Evolutionary conservation across 2,329 filamentous ascomycete species (phyloP).

Genomic region (Diplocarpon rosae): DNA sequence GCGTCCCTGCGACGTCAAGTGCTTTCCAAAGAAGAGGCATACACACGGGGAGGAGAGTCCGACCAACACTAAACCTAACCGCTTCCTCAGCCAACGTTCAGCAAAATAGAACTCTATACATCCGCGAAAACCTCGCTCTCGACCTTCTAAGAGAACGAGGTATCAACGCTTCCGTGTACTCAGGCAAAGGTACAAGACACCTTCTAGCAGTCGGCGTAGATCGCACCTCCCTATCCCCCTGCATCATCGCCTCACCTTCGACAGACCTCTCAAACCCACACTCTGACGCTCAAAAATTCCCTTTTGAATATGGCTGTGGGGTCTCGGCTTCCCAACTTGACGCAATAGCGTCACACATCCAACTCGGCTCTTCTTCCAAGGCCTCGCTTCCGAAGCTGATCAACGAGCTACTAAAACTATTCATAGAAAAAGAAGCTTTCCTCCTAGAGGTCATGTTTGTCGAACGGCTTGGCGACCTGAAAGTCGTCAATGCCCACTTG

Average conservation of each 20-base stretch:
- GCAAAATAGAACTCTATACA: conserved; percentile 42
- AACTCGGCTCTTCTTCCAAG: conserved; percentile 32
- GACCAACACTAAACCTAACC: background rate
- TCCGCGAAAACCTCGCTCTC: conserved; percentile 42
- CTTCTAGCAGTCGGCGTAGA: conserved; percentile 56
- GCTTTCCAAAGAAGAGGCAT: conserved; percentile 38
- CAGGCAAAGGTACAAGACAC: conserved; percentile 30
- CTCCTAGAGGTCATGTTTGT: conserved; percentile 42
- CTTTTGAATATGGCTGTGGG: conserved; percentile 47
- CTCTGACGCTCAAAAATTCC: conserved; percentile 39
- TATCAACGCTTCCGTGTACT: conserved; percentile 33
- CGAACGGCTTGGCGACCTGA: conserved; percentile 31
- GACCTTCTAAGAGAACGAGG: conserved; percentile 42
- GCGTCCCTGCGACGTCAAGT: conserved; percentile 27
- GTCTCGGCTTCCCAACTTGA: conserved; percentile 33
- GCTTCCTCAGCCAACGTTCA: conserved; percentile 1
- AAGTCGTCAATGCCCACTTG: conserved; percentile 44
- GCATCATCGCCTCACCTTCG: conserved; percentile 47
- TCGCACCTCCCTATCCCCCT: conserved; percentile 49
- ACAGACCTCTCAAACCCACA: conserved; percentile 31
- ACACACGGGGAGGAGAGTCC: conserved; percentile 34
- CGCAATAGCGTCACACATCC: conserved; percentile 38
- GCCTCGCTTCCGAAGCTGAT: conserved; percentile 39
- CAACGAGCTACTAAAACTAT: conserved; percentile 44
- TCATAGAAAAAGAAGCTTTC: conserved; percentile 54